Evolutionary conservation across 1,139 yeast genomes (phyloP).

Genomic region (Kluyveromyces sp.): DNA sequence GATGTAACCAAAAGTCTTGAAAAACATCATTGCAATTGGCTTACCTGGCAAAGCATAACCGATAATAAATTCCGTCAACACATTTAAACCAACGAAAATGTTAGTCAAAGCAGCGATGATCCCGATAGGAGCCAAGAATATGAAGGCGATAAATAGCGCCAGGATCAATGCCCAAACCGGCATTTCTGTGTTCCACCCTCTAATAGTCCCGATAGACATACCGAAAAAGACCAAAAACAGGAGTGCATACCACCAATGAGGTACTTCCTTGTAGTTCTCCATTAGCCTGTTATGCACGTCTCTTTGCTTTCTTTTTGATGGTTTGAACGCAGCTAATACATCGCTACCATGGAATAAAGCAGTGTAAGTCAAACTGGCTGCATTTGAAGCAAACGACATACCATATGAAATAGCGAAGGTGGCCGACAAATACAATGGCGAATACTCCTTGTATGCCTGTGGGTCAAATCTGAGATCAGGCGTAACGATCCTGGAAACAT

Average conservation of each 20-base stretch:
- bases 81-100: conserved; percentile 48
- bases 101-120: conserved; percentile 52
- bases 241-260: conserved; percentile 57
- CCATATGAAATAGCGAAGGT: conserved; percentile 59
- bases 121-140: conserved; percentile 51
- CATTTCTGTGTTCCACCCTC: conserved; percentile 38
- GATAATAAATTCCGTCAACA: conserved; percentile 52
- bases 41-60: conserved; percentile 62
- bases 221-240: conserved; percentile 44
- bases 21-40: conserved; percentile 53
- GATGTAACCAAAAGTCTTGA: conserved; percentile 55
- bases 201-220: conserved; percentile 43
- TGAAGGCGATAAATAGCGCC: conserved; percentile 44
- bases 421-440: conserved; percentile 59
- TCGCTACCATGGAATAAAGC: conserved; percentile 50
- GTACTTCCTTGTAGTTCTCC: conserved; percentile 50
- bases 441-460: conserved; percentile 44
- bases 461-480: conserved; percentile 39
- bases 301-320: conserved; percentile 39
- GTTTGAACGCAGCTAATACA: conserved; percentile 40
- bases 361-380: conserved; percentile 52
- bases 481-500: conserved; percentile 42
- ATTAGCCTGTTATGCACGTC: conserved; percentile 62
- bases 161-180: conserved; percentile 53
- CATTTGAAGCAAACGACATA: conserved; percentile 54